Evolutionary conservation across 331 rosid genomes (phyloP).

Genomic region (Malus hybrid): DNA sequence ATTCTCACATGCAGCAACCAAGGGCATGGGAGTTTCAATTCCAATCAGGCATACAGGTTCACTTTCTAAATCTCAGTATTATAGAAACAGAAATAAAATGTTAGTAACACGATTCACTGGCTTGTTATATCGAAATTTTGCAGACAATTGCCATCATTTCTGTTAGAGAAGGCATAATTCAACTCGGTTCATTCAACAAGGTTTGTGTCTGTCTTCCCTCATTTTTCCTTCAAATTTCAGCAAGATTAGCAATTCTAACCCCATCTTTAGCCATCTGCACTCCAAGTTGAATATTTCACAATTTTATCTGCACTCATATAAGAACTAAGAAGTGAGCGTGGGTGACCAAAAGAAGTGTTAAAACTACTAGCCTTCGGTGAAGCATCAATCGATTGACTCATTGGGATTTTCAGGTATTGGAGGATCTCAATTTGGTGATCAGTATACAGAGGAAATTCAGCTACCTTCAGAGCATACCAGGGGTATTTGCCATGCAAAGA

Average conservation of each 20-base stretch:
- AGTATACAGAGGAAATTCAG: conserved; percentile 55
- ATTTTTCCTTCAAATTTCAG: background rate
- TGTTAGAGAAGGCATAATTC: conserved; percentile 88
- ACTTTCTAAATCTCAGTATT: background rate
- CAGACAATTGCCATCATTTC: conserved; percentile 75
- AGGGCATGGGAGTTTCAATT: conserved; percentile 84
- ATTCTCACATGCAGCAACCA: conserved; percentile 53
- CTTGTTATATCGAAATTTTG: conserved; percentile 7
- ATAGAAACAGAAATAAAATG: background rate
- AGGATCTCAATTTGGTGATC: conserved; percentile 64
- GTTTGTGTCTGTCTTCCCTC: conserved; percentile 14
- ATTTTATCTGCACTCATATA: too few species aligned
- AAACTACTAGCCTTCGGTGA: too few species aligned
- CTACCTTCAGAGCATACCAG: conserved; percentile 79
- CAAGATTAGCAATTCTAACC: background rate
- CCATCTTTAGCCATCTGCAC: too few species aligned
- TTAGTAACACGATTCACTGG: background rate
- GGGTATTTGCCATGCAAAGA: conserved; percentile 64
- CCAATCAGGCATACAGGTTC: conserved; percentile 84
- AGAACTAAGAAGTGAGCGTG: too few species aligned
- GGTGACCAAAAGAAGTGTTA: too few species aligned
- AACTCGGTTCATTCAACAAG: conserved; percentile 87
- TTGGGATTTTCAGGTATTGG: conserved; percentile 44
- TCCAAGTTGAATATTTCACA: too few species aligned
- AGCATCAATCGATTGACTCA: background rate